Conservation (phyloP, 176 grass and related monocot species). For the Microstegium vimineum region DNA sequence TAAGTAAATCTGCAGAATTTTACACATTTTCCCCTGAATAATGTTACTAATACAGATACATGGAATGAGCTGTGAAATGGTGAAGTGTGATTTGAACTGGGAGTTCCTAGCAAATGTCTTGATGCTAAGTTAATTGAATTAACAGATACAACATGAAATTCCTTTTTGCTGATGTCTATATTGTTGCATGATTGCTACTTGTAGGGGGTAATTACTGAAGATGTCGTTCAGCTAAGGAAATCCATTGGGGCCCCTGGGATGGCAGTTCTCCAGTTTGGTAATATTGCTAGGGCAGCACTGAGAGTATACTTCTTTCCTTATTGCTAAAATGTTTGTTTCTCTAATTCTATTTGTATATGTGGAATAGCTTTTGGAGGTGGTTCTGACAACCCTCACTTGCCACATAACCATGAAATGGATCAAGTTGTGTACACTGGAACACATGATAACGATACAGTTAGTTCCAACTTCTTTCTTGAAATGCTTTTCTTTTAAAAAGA, state of each 20-base stretch:
- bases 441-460: constrained; percentile 95
- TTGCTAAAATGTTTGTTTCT: neutral
- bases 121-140: neutral
- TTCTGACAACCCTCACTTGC: constrained; percentile 81
- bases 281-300: constrained; percentile 4
- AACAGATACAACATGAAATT: neutral
- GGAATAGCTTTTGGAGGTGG: constrained; percentile 72
- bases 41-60: neutral
- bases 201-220: constrained; percentile 94
- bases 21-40: neutral
- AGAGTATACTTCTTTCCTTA: neutral
- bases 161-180: constrained; percentile 21
- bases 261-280: constrained; percentile 98
- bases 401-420: constrained; percentile 87
- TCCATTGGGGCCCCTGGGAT: constrained; percentile 87
- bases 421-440: constrained; percentile 99
- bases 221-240: constrained; percentile 91
- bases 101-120: neutral
- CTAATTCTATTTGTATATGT: constrained; percentile 12
- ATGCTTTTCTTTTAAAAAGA: neutral
- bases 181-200: constrained; percentile 4
- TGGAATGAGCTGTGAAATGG: neutral
- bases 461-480: constrained; percentile 1
- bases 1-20: neutral
- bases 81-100: neutral